Evolutionary conservation across 352 stramenopile species (phyloP).

Genomic region (Albugo candida): DNA sequence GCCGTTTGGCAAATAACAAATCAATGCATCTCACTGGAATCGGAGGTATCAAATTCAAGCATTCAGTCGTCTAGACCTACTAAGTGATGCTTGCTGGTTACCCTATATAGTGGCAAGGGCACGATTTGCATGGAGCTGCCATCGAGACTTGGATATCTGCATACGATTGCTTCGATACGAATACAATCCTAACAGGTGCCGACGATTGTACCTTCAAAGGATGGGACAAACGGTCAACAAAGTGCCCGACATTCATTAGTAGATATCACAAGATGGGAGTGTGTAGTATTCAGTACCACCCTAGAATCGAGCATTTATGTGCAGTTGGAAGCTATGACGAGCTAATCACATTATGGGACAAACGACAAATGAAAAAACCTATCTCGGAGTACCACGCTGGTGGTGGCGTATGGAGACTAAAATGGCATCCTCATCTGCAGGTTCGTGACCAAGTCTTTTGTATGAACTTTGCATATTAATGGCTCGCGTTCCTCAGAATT

Average conservation of each 20-base stretch:
- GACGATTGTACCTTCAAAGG: constrained; percentile 63
- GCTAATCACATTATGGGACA: constrained; percentile 55
- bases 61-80: neutral
- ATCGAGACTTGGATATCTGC: constrained; percentile 75
- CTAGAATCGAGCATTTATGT: constrained; percentile 32
- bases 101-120: constrained; percentile 33
- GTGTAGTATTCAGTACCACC: constrained; percentile 73
- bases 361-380: constrained; percentile 32
- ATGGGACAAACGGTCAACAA: constrained; percentile 59
- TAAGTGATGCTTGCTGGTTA: neutral
- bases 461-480: neutral
- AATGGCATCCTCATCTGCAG: constrained; percentile 37
- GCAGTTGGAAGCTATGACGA: constrained; percentile 76
- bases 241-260: constrained; percentile 7
- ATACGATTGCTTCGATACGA: constrained; percentile 57
- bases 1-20: constrained; percentile 29
- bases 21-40: constrained; percentile 14
- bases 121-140: constrained; percentile 48
- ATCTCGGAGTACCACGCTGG: constrained; percentile 24
- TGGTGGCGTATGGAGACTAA: constrained; percentile 65
- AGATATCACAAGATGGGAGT: constrained; percentile 62
- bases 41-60: constrained; percentile 16
- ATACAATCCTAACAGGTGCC: constrained; percentile 58
- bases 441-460: constrained; percentile 1
- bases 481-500: constrained; percentile 14